phyloP scores from a whole-genome alignment of 805 yeast species.

The Brettanomyces sp. region DNA sequence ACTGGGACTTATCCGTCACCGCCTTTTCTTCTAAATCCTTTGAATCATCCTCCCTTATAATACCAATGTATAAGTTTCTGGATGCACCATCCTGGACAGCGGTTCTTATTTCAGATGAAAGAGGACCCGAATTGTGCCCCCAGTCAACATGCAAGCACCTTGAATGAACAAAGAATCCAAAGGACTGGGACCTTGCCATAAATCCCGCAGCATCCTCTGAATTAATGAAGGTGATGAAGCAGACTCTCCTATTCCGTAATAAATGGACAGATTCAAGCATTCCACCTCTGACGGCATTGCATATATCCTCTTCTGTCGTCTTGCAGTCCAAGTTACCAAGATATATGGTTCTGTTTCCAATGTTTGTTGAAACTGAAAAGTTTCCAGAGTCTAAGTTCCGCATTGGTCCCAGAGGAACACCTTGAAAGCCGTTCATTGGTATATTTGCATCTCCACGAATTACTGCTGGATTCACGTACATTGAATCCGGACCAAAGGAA shows the following conservation, averaged over 20 bases:
- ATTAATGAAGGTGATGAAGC: slow-evolving; percentile 64
- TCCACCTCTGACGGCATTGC: slow-evolving; percentile 76
- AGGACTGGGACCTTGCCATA: slow-evolving; percentile 38
- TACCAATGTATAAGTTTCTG: slow-evolving; percentile 67
- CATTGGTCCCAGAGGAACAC: background rate
- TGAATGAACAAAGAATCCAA: slow-evolving; percentile 54
- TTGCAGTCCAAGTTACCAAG: slow-evolving; percentile 57
- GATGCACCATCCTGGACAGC: slow-evolving; percentile 67
- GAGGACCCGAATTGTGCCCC: slow-evolving; percentile 62
- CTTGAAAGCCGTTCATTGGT: background rate
- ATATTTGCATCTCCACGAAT: background rate
- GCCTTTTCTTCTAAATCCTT: slow-evolving; percentile 2
- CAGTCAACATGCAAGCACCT: slow-evolving; percentile 59
- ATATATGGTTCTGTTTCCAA: slow-evolving; percentile 59
- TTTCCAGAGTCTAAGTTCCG: background rate
- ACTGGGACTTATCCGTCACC: background rate
- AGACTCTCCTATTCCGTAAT: slow-evolving; percentile 42
- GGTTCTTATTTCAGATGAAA: slow-evolving; percentile 42
- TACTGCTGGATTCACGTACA: background rate
- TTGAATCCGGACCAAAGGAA: background rate
- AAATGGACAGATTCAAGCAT: slow-evolving; percentile 48
- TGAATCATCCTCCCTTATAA: slow-evolving; percentile 24
- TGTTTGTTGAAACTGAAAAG: slow-evolving; percentile 6
- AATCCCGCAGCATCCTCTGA: slow-evolving; percentile 58
- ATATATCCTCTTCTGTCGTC: slow-evolving; percentile 62